Percentiles rank a stretch among this genome's conserved stretches.
Evolutionary conservation across 2,329 filamentous ascomycete genomes (phyloP).

Genomic region (Pseudofabraea citricarpa): DNA sequence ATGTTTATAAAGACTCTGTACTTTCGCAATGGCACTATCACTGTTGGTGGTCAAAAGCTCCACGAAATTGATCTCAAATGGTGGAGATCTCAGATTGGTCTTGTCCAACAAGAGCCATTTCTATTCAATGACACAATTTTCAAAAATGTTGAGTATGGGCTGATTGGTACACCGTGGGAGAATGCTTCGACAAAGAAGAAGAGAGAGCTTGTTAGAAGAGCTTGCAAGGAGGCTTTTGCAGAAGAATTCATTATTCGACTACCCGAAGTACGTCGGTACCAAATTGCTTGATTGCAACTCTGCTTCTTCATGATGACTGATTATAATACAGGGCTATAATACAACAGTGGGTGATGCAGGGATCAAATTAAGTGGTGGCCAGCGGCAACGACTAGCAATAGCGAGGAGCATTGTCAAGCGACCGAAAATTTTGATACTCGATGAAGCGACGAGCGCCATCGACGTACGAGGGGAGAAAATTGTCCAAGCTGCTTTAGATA

Average conservation of each 20-base stretch:
- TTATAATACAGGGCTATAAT: conserved; percentile 54
- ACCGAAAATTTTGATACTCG: conserved; percentile 64
- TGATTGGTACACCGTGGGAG: conserved; percentile 17
- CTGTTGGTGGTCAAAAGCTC: conserved; percentile 11
- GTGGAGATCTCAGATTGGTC: conserved; percentile 40
- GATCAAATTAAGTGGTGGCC: conserved; percentile 72
- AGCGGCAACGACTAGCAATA: conserved; percentile 72
- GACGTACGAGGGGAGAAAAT: conserved; percentile 41
- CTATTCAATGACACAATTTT: conserved; percentile 44
- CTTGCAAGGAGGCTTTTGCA: conserved; percentile 51
- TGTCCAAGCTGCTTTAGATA: conserved; percentile 50
- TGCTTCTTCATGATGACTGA: background rate
- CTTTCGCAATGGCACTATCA: conserved; percentile 16
- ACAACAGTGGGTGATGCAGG: conserved; percentile 72
- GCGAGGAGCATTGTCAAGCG: conserved; percentile 66
- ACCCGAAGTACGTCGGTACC: conserved; percentile 50
- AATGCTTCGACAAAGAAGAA: conserved; percentile 9
- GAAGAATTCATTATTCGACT: conserved; percentile 49
- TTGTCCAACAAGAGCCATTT: conserved; percentile 51
- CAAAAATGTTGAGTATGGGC: conserved; percentile 14
- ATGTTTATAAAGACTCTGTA: conserved; percentile 17
- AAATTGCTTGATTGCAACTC: background rate
- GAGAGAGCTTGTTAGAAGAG: conserved; percentile 27
- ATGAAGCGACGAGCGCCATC: conserved; percentile 52
- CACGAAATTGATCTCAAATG: conserved; percentile 26